Conservation (phyloP, 2,329 filamentous ascomycete genomes). For the Bimuria novae-zelandiae region DNA sequence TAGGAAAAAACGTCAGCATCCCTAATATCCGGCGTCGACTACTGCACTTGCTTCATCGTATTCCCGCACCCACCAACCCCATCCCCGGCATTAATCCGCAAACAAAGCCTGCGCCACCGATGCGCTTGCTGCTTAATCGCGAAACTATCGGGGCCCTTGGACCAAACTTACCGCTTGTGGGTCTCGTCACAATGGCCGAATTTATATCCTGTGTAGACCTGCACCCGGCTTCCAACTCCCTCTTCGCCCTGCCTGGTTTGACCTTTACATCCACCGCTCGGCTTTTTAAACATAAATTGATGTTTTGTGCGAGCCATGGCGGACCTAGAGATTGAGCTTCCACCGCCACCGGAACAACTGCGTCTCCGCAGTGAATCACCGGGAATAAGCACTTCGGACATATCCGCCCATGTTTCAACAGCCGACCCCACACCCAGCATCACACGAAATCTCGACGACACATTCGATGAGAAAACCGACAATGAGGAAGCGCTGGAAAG, state of each 20-base stretch:
- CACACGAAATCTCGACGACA: conserved; percentile 13
- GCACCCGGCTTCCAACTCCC: conserved; percentile 2
- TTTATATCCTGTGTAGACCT: conserved; percentile 9
- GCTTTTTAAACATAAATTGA: conserved; percentile 1
- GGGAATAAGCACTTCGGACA: conserved; percentile 36
- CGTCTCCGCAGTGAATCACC: conserved; percentile 15
- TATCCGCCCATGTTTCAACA: conserved; percentile 6
- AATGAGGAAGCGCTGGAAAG: conserved; percentile 13
- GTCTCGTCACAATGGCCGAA: conserved; percentile 13
- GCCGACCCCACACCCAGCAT: conserved; percentile 14
- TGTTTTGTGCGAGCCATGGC: conserved; percentile 37
- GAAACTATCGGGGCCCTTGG: conserved; percentile 8
- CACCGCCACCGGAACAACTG: conserved; percentile 23
- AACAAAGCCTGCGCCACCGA: not conserved
- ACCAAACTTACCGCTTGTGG: conserved; percentile 12
- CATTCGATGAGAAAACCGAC: conserved; percentile 21
- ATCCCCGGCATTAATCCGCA: not conserved
- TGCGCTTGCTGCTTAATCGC: conserved; percentile 13
- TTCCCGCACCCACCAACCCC: conserved; percentile 14
- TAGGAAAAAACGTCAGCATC: not conserved
- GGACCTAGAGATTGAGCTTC: conserved; percentile 44
- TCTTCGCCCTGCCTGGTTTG: conserved; percentile 7
- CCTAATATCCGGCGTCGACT: conserved; percentile 9
- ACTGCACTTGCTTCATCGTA: conserved; percentile 1
- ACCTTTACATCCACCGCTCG: not conserved